These are phyloP conservation scores for Syzygium aqueum DNA, from an alignment of 345 rosid species.

Conservation along the genomic window DNA sequence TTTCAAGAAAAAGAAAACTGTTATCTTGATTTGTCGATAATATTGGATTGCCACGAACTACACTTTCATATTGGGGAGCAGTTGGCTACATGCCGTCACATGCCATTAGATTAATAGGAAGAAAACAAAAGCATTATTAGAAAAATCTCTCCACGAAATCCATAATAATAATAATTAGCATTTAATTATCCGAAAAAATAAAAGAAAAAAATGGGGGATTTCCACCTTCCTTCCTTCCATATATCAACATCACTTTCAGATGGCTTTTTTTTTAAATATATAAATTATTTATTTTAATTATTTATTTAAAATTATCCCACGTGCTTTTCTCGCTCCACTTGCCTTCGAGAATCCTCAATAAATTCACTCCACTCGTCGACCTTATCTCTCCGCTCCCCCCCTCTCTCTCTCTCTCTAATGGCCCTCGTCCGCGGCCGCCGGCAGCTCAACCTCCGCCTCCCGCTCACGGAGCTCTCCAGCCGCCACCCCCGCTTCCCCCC, in stretches of 20 bases:
- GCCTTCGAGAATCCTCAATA: neutral
- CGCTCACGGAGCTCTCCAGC: conserved; percentile 37
- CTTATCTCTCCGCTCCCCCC: neutral
- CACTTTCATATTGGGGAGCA: neutral
- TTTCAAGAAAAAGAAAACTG: neutral
- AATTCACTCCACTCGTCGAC: neutral
- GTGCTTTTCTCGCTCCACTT: conserved; percentile 1
- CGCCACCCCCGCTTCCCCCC: conserved; percentile 41
- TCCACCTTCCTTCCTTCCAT: conserved; percentile 8
- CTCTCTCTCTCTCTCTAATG: conserved; percentile 14
- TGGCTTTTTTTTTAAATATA: neutral
- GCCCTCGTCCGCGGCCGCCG: conserved; percentile 71
- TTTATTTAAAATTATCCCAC: neutral
- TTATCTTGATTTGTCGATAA: neutral
- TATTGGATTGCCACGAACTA: neutral
- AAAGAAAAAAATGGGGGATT: neutral
- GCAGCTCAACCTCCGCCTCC: conserved; percentile 77
- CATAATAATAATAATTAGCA: neutral
- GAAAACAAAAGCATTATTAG: neutral
- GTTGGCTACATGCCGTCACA: neutral
- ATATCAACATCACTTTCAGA: neutral
- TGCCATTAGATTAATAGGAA: neutral
- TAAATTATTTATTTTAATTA: neutral
- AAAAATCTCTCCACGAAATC: neutral
- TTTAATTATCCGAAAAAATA: neutral